These are phyloP conservation scores for Talaromyces stipitatus DNA, from an alignment of 495 filamentous ascomycete genomes.

Conservation along the genomic window DNA sequence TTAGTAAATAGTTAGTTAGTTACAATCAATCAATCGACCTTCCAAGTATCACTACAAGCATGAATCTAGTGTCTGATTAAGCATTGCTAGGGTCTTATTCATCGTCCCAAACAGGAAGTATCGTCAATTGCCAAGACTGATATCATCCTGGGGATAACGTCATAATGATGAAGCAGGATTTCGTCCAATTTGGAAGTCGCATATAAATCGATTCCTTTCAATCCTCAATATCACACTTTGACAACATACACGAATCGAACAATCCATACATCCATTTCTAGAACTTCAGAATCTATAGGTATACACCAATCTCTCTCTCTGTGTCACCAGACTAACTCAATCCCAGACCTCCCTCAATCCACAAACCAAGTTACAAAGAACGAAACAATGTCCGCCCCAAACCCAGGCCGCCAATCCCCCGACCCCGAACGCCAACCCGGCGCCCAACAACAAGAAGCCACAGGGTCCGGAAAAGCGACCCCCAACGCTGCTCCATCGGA, in stretches of 20 bases:
- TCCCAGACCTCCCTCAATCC: neutral
- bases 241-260: no score
- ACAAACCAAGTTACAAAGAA: neutral
- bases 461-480: constrained; percentile 49
- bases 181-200: neutral
- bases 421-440: constrained; percentile 60
- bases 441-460: constrained; percentile 51
- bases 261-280: no score
- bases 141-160: neutral
- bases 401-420: constrained; percentile 74
- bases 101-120: neutral
- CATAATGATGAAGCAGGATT: constrained; percentile 1
- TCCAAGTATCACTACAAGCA: neutral
- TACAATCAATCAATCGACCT: neutral
- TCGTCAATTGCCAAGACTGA: neutral
- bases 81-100: neutral
- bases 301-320: no score
- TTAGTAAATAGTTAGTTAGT: neutral
- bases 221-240: neutral
- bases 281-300: no score
- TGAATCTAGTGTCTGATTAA: neutral
- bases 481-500: constrained; percentile 22
- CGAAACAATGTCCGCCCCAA: constrained; percentile 31
- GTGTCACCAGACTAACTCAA: neutral
- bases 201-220: neutral